Base-by-base conservation (phyloP, 2,329 filamentous ascomycete species). In the Microsporum canis region DNA sequence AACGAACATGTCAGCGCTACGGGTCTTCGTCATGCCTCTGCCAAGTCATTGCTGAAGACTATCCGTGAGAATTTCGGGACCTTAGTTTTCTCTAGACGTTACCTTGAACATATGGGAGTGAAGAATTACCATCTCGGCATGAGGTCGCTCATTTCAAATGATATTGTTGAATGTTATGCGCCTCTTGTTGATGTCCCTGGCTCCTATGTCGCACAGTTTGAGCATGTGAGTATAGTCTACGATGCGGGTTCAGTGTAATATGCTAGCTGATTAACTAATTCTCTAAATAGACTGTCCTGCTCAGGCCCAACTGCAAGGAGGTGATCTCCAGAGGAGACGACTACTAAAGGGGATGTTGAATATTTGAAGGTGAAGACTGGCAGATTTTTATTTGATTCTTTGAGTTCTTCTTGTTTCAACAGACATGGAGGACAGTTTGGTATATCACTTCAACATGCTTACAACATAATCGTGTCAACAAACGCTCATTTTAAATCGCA, bases 61-160 rank as follows among this genome's bases (percentile, higher is more conserved):
- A 85, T 87, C 66, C 77, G 81, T 57, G 79, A 83, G 65, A 84
- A 85, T 62, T 87, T 87, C 62, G 82, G 83, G 23, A 83, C 80
- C 0, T 66, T 87, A 33, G 80, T 83, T 0, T 86, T 86, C 67
- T 84, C 77, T 61, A 77, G 83, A 23, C 80, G 84, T 5, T 85
- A 86, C 64, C 76, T 87, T 33, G 83, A 86, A 49, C 79, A 82
- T n/a, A 72, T 86, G n/a, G 84, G 84, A 0, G 69, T 80, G 17
- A 77, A 84, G 51, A 77, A 79, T 36, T 87, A 87, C 65, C 70
- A 84, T 57, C 77, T 82, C 0, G 84, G 82, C 79, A 75, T 86
- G 71, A 84, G 84, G 61, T 79, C 76, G 41, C 75, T 86, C 29
- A 77, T 84, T 0, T 76, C 78, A 5, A 76, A 80, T 59, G 84